Percentiles rank a stretch among this genome's conserved stretches.
Evolutionary conservation across 2,329 filamentous ascomycete species (phyloP).

Genomic region (Chaetothyriales sp.): DNA sequence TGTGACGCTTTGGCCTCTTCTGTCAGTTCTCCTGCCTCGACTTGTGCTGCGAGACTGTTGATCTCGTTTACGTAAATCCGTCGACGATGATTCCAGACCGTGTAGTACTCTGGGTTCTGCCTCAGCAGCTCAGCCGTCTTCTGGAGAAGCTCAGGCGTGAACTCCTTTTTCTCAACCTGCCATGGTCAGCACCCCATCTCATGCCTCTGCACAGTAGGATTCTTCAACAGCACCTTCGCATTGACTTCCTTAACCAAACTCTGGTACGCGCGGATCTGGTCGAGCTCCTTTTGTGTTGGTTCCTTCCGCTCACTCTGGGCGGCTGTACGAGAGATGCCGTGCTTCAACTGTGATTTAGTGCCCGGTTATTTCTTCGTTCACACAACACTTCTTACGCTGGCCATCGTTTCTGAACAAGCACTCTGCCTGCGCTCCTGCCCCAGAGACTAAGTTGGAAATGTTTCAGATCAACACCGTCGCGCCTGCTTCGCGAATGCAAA

Average conservation of each 20-base stretch:
- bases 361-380: slow-evolving; percentile 7
- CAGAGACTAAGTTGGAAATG: not conserved
- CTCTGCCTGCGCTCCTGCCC: not conserved
- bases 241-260: slow-evolving; percentile 54
- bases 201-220: not conserved
- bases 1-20: slow-evolving; percentile 20
- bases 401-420: slow-evolving; percentile 6
- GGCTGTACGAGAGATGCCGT: slow-evolving; percentile 62
- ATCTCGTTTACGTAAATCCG: slow-evolving; percentile 31
- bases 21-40: slow-evolving; percentile 15
- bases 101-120: slow-evolving; percentile 35
- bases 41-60: slow-evolving; percentile 9
- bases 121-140: slow-evolving; percentile 30
- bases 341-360: slow-evolving; percentile 36
- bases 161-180: slow-evolving; percentile 27
- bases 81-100: slow-evolving; percentile 44
- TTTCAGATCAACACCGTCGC: not conserved
- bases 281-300: slow-evolving; percentile 54
- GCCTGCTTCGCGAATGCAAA: not conserved
- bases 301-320: slow-evolving; percentile 47
- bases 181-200: not conserved
- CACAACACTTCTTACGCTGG: slow-evolving; percentile 10
- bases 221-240: slow-evolving; percentile 37
- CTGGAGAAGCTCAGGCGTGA: slow-evolving; percentile 28
- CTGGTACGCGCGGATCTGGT: slow-evolving; percentile 63